Evolutionary conservation across 352 stramenopile genomes (phyloP).

Genomic region (Globisporangium radiosum): DNA sequence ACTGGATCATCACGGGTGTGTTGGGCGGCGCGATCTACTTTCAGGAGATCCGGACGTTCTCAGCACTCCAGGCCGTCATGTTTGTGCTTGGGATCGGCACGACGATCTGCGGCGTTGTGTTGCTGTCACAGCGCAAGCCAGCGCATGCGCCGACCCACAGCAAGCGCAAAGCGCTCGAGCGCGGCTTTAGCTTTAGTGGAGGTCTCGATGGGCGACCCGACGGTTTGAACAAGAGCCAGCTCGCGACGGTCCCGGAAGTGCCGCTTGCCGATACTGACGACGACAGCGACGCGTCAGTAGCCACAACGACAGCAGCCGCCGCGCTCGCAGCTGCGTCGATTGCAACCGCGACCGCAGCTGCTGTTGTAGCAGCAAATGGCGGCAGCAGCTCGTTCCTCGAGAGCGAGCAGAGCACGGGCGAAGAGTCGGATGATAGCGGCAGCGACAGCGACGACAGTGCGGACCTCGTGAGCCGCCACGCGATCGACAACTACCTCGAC

Average conservation of each 20-base stretch:
- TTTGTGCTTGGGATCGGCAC: conserved; percentile 79
- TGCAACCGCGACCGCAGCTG: not conserved
- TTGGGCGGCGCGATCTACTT: conserved; percentile 90
- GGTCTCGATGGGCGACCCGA: conserved; percentile 24
- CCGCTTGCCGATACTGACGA: conserved; percentile 9
- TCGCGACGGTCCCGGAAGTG: conserved; percentile 19
- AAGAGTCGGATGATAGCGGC: conserved; percentile 26
- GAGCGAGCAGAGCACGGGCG: conserved; percentile 27
- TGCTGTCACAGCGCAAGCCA: conserved; percentile 72
- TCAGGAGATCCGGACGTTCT: conserved; percentile 82
- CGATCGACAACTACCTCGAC: conserved; percentile 82
- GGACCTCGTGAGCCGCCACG: conserved; percentile 59
- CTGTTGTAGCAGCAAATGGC: not conserved
- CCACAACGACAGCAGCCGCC: not conserved
- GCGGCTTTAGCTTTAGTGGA: conserved; percentile 60
- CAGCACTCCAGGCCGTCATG: conserved; percentile 62
- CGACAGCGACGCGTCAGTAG: conserved; percentile 4
- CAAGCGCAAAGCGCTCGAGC: conserved; percentile 51
- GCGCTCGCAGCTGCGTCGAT: not conserved
- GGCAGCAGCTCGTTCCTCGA: conserved; percentile 24
- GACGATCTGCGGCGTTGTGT: conserved; percentile 79
- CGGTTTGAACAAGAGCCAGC: conserved; percentile 3
- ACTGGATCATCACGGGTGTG: conserved; percentile 87
- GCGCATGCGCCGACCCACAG: conserved; percentile 23
- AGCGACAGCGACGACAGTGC: conserved; percentile 13